Evolutionary conservation across 2,329 filamentous ascomycete genomes (phyloP), one percentile per base, ranked within the genome.

Genomic region (Fusarium solani-melongenae): DNA sequence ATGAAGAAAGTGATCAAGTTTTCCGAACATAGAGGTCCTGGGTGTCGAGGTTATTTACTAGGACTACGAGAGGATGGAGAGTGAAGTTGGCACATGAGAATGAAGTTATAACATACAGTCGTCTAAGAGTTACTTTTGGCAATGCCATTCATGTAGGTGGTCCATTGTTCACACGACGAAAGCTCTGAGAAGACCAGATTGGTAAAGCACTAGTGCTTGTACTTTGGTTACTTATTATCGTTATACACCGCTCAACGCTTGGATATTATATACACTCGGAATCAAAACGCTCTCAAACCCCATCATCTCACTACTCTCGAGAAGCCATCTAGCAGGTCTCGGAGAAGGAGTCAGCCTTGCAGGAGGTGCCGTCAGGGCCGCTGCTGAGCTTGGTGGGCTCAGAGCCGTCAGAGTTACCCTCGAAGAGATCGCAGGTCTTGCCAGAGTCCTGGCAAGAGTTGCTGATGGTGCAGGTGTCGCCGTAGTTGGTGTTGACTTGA

Each of bases 401-500:
- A 14, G 60, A 62, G 5, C 70, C 73, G 11, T 67, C 67, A 20
- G 66, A 69, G 44, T 76, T 75, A 14, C 73, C 72, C 27, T 68
- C 49, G 20, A 71, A 77, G 9, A 66, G 64, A 63, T 73, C 71
- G 7, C 75, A 77, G 3, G 65, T 55, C 69, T 77, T 77, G 27
- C 69, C 73, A 17, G 61, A 29, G 11, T 77, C 68, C 60, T 77
- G 69, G 62, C 70, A 76, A 27, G 70, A 53, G 55, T 76, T 75
- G 33, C 56, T 65, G 39, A 77, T 76, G 60, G 70, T 77, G 64
- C 69, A 71, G 2, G 67, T 77, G n/a, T 77, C 74, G 15, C 76
- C 72, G 24, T 77, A 76, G 67, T 77, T 76, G 7, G 67, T 76
- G 69, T 76, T 77, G 60, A 74, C 64, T 73, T 15, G 6, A 9